Percentiles rank a stretch among this genome's conserved stretches.
Evolutionary conservation across 495 filamentous ascomycete genomes (phyloP).

Genomic region (Penicillium subrubescens): DNA sequence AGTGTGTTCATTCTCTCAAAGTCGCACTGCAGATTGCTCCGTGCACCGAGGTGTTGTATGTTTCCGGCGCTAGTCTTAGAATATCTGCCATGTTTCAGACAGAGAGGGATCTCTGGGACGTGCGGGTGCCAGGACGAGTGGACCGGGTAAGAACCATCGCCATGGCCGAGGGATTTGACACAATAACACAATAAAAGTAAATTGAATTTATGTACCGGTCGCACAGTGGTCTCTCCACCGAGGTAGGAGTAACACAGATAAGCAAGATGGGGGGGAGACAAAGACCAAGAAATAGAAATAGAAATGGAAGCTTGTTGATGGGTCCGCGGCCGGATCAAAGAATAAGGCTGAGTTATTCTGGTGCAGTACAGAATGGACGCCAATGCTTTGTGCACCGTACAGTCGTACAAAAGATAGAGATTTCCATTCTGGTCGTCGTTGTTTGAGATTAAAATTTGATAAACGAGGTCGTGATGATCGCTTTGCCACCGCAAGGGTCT

Average conservation of each 20-base stretch:
- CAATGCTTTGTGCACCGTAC: neutral
- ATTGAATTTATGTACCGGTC: neutral
- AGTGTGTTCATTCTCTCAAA: neutral
- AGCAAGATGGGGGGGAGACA: neutral
- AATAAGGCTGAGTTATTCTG: neutral
- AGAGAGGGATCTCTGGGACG: conserved; percentile 8
- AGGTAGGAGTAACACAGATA: neutral
- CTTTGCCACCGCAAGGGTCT: conserved; percentile 1
- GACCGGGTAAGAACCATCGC: neutral
- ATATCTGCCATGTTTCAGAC: conserved; percentile 33
- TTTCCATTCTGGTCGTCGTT: neutral
- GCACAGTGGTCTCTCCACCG: neutral
- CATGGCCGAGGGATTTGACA: neutral
- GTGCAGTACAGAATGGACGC: neutral
- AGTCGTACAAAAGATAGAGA: neutral
- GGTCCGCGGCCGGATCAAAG: neutral
- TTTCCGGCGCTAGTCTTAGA: conserved; percentile 25
- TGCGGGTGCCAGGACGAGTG: conserved; percentile 1
- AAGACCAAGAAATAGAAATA: neutral
- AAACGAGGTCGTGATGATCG: neutral
- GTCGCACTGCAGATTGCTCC: conserved; percentile 13
- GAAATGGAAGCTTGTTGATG: neutral
- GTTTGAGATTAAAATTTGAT: neutral
- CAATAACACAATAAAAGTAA: too few relatives aligned
- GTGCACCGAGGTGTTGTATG: conserved; percentile 8